Evolutionary conservation across 2,329 filamentous ascomycete species (phyloP).

Genomic region (Plectosphaerella cucumerina): DNA sequence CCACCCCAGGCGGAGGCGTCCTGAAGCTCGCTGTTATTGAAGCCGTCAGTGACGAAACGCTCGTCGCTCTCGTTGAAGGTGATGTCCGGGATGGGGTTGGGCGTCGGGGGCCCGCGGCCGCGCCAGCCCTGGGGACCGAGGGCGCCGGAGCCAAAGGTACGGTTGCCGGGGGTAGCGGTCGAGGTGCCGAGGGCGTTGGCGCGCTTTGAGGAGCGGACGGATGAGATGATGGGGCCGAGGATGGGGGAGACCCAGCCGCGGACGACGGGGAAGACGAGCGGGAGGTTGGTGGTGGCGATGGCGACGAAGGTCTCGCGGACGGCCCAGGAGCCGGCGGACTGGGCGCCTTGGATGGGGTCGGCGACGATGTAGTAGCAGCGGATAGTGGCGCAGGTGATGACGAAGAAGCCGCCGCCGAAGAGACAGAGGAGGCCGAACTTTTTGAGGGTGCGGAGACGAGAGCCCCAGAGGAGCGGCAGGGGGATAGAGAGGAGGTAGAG

Average conservation of each 20-base stretch:
- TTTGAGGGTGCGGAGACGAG: slow-evolving; percentile 24
- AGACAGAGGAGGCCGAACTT: slow-evolving; percentile 27
- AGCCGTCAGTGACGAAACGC: slow-evolving; percentile 31
- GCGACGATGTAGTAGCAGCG: slow-evolving; percentile 26
- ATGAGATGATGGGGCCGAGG: slow-evolving; percentile 19
- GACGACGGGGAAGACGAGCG: slow-evolving; percentile 41
- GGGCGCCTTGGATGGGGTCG: slow-evolving; percentile 33
- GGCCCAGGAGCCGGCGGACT: slow-evolving; percentile 36
- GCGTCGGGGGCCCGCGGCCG: slow-evolving; percentile 23
- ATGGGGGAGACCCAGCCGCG: slow-evolving; percentile 31
- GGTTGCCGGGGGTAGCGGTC: slow-evolving; percentile 19
- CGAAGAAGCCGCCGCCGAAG: slow-evolving; percentile 29
- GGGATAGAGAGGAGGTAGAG: slow-evolving; percentile 15
- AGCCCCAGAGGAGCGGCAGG: slow-evolving; percentile 13
- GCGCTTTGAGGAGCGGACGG: slow-evolving; percentile 22
- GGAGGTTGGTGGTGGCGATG: slow-evolving; percentile 37
- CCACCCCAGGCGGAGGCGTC: neutral
- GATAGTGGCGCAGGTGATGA: slow-evolving; percentile 27
- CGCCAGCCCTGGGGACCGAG: slow-evolving; percentile 21
- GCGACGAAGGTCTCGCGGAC: slow-evolving; percentile 40
- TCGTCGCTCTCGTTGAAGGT: slow-evolving; percentile 33
- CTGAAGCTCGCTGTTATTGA: neutral
- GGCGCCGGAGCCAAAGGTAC: slow-evolving; percentile 34
- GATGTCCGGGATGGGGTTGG: slow-evolving; percentile 27
- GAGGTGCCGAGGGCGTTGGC: neutral